phyloP scores from a whole-genome alignment of 1,284 basidiomycete genomes.

The Taiwanofungus camphoratus region DNA sequence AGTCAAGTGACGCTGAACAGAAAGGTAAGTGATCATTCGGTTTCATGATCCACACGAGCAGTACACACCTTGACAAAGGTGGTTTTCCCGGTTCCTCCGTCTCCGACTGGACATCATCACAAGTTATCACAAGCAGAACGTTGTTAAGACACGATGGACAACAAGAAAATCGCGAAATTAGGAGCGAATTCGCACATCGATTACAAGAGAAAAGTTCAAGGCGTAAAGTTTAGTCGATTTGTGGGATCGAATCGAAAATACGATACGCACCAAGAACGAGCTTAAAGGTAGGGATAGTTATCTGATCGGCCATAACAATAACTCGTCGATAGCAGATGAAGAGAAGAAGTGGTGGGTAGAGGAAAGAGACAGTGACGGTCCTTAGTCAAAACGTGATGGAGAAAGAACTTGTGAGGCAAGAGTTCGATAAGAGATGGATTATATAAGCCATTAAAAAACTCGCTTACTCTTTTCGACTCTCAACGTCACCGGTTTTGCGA shows the following conservation, averaged over 20 bases:
- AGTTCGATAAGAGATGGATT: constrained; percentile 20
- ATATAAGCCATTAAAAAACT: constrained; percentile 16
- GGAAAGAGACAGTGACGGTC: constrained; percentile 21
- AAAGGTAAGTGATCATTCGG: constrained; percentile 40
- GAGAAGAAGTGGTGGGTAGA: constrained; percentile 23
- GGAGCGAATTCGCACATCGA: constrained; percentile 23
- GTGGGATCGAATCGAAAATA: constrained; percentile 1
- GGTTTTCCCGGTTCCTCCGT: constrained; percentile 98
- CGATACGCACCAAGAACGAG: constrained; percentile 84
- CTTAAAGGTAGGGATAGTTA: constrained; percentile 88
- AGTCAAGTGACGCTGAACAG: constrained; percentile 88
- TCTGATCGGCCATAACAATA: constrained; percentile 39
- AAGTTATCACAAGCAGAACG: constrained; percentile 12
- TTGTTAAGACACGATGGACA: constrained; percentile 6
- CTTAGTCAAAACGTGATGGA: constrained; percentile 20
- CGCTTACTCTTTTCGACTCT: neutral
- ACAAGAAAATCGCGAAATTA: constrained; percentile 25
- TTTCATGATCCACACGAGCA: constrained; percentile 13
- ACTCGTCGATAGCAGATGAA: constrained; percentile 18
- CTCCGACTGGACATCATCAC: constrained; percentile 66
- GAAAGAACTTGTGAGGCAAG: constrained; percentile 19
- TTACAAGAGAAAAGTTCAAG: constrained; percentile 14
- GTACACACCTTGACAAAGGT: constrained; percentile 89
- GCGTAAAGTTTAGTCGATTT: too few species aligned
- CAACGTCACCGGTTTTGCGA: too few species aligned